Conservation (phyloP, 139 green algal species). For the Limnomonas spitsbergensis region DNA sequence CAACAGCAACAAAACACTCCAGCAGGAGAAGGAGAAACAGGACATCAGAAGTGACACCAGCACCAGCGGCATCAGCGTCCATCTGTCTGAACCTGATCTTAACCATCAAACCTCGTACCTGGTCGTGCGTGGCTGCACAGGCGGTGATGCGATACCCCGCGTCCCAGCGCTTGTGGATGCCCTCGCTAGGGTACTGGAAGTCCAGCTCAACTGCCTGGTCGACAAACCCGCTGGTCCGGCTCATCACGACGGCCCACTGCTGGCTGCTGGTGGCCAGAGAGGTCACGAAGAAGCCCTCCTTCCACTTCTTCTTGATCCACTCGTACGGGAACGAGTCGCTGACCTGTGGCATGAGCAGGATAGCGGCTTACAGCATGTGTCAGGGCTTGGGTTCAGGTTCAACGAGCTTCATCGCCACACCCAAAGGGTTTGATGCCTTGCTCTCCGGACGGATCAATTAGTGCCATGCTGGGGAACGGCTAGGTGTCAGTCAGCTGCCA, state of each 20-base stretch:
- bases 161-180: conserved; percentile 96
- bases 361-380: background rate
- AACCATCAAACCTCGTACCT: too few species aligned
- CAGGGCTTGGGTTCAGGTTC: background rate
- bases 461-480: too few species aligned
- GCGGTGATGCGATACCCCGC: conserved; percentile 91
- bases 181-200: conserved; percentile 97
- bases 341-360: conserved; percentile 23
- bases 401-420: background rate
- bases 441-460: too few species aligned
- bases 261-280: conserved; percentile 83
- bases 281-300: conserved; percentile 97
- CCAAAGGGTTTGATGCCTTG: background rate
- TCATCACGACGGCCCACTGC: conserved; percentile 97
- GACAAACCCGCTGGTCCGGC: conserved; percentile 86
- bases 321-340: conserved; percentile 97
- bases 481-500: too few species aligned
- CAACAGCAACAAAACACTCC: too few species aligned
- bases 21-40: too few species aligned
- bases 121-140: conserved; percentile 87
- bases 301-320: conserved; percentile 99
- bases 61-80: too few species aligned
- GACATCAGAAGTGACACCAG: too few species aligned
- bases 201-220: conserved; percentile 96
- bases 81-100: too few species aligned